phyloP scores from a whole-genome alignment of 1,284 basidiomycete species.

The Stereum hirsutum region DNA sequence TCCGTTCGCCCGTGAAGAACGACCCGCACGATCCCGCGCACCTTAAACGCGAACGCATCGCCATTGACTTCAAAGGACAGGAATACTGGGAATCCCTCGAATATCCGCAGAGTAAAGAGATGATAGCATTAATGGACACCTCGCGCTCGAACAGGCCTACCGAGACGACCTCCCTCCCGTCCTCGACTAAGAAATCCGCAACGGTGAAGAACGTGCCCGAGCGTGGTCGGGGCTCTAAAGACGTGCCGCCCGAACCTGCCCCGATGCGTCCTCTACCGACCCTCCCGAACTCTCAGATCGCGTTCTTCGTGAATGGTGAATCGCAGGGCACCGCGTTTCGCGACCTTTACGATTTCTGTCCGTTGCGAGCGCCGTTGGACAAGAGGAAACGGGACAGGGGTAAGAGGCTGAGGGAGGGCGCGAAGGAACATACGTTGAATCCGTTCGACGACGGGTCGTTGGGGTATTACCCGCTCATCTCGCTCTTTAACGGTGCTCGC shows the following conservation, averaged over 20 bases:
- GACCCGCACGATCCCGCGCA: slow-evolving; percentile 68
- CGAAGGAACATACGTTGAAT: slow-evolving; percentile 72
- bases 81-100: slow-evolving; percentile 94
- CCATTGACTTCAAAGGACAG: slow-evolving; percentile 94
- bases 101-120: slow-evolving; percentile 89
- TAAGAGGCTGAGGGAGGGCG: slow-evolving; percentile 52
- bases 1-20: slow-evolving; percentile 40
- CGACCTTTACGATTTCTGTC: slow-evolving; percentile 87
- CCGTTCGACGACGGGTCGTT: slow-evolving; percentile 90
- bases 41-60: slow-evolving; percentile 78
- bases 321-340: slow-evolving; percentile 81
- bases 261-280: slow-evolving; percentile 63
- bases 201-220: slow-evolving; percentile 56
- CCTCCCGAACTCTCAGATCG: slow-evolving; percentile 68
- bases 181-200: slow-evolving; percentile 52
- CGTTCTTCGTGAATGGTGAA: slow-evolving; percentile 91
- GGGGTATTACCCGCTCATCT: slow-evolving; percentile 95
- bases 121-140: slow-evolving; percentile 78
- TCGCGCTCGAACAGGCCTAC: slow-evolving; percentile 19
- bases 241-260: slow-evolving; percentile 20
- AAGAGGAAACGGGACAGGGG: slow-evolving; percentile 42
- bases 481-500: slow-evolving; percentile 85
- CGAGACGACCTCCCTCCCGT: slow-evolving; percentile 37
- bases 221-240: slow-evolving; percentile 16
- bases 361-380: slow-evolving; percentile 57